Percentiles rank a stretch among this genome's conserved stretches.
These are phyloP conservation scores for Pseudogymnoascus sp. DNA, from an alignment of 2,329 filamentous ascomycete genomes.

Conservation along the genomic window DNA sequence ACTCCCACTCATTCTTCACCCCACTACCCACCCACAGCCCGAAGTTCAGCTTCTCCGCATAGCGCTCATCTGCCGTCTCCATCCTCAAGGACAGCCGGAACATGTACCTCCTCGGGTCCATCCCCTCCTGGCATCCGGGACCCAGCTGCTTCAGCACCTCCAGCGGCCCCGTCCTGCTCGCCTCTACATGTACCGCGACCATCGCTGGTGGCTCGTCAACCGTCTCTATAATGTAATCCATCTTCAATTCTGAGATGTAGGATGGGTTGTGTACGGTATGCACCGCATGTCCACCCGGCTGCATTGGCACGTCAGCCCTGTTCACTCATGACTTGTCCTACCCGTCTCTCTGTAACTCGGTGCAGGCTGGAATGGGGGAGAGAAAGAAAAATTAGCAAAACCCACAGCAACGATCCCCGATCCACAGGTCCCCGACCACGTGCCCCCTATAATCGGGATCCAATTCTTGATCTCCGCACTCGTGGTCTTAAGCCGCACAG, in stretches of 20 bases:
- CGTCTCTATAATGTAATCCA: conserved; percentile 41
- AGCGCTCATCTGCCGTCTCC: conserved; percentile 42
- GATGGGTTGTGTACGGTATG: background rate
- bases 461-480: conserved; percentile 38
- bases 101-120: conserved; percentile 32
- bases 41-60: conserved; percentile 40
- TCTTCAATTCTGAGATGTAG: conserved; percentile 29
- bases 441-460: conserved; percentile 39
- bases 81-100: conserved; percentile 42
- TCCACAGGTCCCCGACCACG: conserved; percentile 41
- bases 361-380: background rate
- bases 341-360: conserved; percentile 17
- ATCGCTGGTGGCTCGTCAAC: conserved; percentile 37
- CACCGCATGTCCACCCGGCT: conserved; percentile 21
- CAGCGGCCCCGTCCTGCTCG: conserved; percentile 39
- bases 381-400: background rate
- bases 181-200: conserved; percentile 39
- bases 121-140: conserved; percentile 20
- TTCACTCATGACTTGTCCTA: conserved; percentile 25
- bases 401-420: conserved; percentile 36
- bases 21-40: conserved; percentile 43
- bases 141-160: conserved; percentile 26
- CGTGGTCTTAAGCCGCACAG: conserved; percentile 35
- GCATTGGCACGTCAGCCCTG: conserved; percentile 28
- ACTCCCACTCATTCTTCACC: conserved; percentile 37